Conservation (phyloP, 306 rosid genomes). For the Glycine latifolia region DNA sequence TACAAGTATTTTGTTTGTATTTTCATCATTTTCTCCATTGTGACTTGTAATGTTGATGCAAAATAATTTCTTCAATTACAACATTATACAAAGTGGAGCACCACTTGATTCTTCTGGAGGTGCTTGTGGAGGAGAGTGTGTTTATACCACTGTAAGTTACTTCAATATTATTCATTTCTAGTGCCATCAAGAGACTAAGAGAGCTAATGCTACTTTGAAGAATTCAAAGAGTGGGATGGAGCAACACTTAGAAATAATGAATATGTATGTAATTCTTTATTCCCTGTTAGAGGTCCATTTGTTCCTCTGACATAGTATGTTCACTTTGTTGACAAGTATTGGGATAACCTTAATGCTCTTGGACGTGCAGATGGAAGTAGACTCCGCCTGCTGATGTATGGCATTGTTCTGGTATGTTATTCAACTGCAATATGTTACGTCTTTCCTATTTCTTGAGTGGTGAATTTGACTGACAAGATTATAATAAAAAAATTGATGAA, state of each 20-base stretch:
- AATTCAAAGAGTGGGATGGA: constrained; percentile 99
- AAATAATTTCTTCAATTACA: no score
- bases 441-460: constrained; percentile 3
- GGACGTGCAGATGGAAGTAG: constrained; percentile 98
- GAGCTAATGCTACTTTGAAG: constrained; percentile 92
- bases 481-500: neutral
- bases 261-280: constrained; percentile 94
- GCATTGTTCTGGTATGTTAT: constrained; percentile 86
- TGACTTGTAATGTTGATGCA: no score
- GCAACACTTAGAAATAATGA: constrained; percentile 93
- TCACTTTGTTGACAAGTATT: constrained; percentile 84
- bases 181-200: constrained; percentile 99
- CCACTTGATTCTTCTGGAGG: constrained; percentile 82
- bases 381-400: constrained; percentile 90
- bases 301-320: constrained; percentile 77
- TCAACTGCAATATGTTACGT: constrained; percentile 22
- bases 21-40: no score
- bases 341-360: constrained; percentile 95
- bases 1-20: no score
- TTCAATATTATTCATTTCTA: constrained; percentile 96
- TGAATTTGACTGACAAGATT: constrained; percentile 4
- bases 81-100: no score
- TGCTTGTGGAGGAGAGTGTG: constrained; percentile 94
- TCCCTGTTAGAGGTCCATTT: constrained; percentile 93
- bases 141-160: constrained; percentile 96